phyloP scores from a whole-genome alignment of 73 alveolate genomes.

The Paramecium octaurelia region DNA sequence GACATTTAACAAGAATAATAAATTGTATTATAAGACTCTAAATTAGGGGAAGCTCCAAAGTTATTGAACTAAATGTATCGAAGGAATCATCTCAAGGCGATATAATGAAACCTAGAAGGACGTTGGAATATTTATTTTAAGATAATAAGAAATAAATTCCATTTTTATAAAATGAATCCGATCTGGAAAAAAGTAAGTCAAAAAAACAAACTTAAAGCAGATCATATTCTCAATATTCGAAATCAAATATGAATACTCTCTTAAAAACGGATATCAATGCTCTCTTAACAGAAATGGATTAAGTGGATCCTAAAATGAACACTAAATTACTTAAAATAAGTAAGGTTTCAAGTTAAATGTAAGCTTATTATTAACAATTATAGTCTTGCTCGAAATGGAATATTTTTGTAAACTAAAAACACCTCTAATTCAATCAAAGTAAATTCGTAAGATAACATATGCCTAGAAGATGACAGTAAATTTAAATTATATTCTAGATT shows the following conservation, averaged over 20 bases:
- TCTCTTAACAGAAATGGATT: not conserved
- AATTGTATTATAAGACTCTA: not conserved
- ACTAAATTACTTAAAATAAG: not conserved
- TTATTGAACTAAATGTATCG: not conserved
- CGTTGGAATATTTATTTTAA: not conserved
- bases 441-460: not conserved
- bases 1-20: not conserved
- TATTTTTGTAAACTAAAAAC: not conserved
- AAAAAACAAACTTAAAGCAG: not conserved
- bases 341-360: conserved; percentile 1
- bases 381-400: not conserved
- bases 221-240: conserved; percentile 2
- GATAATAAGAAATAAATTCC: not conserved
- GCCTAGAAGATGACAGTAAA: conserved; percentile 22
- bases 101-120: not conserved
- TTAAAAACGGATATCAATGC: not conserved
- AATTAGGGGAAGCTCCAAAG: not conserved
- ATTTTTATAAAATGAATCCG: not conserved
- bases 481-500: not conserved
- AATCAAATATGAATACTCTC: not conserved
- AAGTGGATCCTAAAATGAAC: not conserved
- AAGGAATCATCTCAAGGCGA: not conserved
- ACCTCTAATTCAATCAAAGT: not conserved
- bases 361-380: not conserved
- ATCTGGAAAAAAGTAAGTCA: not conserved